A percentile compares a stretch with the other conserved stretches of the same genome.
These are phyloP conservation scores for Malbranchea zuffiana DNA, from an alignment of 2,329 filamentous ascomycete species.

Conservation along the genomic window DNA sequence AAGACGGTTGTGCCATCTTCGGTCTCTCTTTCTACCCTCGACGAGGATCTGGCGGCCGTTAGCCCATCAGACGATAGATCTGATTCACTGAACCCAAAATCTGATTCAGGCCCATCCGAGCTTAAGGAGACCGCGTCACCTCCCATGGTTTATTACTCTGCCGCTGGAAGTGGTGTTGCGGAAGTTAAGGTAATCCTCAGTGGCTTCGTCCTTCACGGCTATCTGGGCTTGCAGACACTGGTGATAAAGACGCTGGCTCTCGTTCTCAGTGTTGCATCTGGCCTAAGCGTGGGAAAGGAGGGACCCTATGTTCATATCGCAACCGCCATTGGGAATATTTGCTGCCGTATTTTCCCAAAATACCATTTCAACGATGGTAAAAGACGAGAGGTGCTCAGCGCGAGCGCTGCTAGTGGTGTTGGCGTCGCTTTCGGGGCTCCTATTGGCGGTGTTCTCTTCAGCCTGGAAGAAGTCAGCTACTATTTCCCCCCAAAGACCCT, in stretches of 20 bases:
- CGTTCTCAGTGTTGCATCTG: conserved; percentile 81
- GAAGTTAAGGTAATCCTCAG: conserved; percentile 98
- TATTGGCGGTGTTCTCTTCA: conserved; percentile 89
- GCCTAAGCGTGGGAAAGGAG: conserved; percentile 88
- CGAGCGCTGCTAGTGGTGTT: conserved; percentile 81
- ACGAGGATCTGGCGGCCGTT: conserved; percentile 80
- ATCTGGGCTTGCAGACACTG: conserved; percentile 78
- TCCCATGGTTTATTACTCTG: conserved; percentile 89
- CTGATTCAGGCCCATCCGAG: conserved; percentile 23
- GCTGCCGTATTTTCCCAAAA: conserved; percentile 84
- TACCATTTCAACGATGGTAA: conserved; percentile 94
- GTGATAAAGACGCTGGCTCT: conserved; percentile 74
- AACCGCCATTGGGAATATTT: conserved; percentile 88
- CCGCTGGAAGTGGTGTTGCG: conserved; percentile 88
- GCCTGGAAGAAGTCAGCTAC: conserved; percentile 89
- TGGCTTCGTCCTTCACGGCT: conserved; percentile 92
- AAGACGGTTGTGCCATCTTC: conserved; percentile 88
- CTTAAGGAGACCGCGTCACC: conserved; percentile 34
- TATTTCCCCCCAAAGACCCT: conserved; percentile 97
- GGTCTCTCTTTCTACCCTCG: conserved; percentile 73
- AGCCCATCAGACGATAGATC: conserved; percentile 31
- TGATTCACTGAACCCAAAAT: conserved; percentile 30
- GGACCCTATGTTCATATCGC: conserved; percentile 96
- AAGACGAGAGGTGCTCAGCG: conserved; percentile 80
- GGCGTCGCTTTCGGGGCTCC: conserved; percentile 89